These are phyloP conservation scores for Aspergillus ellipticus DNA, from an alignment of 495 filamentous ascomycete genomes.

Conservation along the genomic window DNA sequence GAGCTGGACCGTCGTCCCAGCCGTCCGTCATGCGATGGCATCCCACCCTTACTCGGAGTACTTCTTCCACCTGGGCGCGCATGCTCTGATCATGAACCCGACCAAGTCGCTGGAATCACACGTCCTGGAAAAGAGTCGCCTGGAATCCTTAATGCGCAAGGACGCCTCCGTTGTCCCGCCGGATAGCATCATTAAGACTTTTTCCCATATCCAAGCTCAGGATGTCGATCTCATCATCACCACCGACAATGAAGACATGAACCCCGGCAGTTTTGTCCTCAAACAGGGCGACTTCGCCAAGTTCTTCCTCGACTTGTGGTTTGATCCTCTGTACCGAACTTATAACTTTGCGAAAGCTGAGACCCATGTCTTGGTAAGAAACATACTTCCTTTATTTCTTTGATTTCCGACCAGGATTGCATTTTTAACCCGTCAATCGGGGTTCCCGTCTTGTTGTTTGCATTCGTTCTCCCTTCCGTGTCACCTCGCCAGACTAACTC, in stretches of 20 bases:
- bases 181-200: conserved; percentile 95
- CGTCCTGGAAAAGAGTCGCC: conserved; percentile 58
- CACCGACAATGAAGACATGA: conserved; percentile 80
- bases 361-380: conserved; percentile 78
- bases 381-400: neutral
- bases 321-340: conserved; percentile 83
- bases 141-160: conserved; percentile 79
- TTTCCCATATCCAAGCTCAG: conserved; percentile 69
- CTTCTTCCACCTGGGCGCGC: conserved; percentile 80
- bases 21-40: conserved; percentile 87
- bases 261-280: conserved; percentile 72
- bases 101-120: conserved; percentile 63
- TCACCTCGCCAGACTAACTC: neutral
- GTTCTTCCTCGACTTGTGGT: conserved; percentile 95
- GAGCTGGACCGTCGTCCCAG: conserved; percentile 77
- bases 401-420: neutral
- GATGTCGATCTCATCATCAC: conserved; percentile 80
- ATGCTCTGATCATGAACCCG: conserved; percentile 89
- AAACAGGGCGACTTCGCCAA: conserved; percentile 82
- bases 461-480: neutral
- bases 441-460: neutral
- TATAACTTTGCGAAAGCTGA: conserved; percentile 98
- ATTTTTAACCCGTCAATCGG: neutral
- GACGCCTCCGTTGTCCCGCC: conserved; percentile 87
- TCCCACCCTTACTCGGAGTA: conserved; percentile 67